Evolutionary conservation across 2,329 filamentous ascomycete species (phyloP), one percentile per base, ranked within the genome.

Genomic region (Aurifilum marmelostoma): DNA sequence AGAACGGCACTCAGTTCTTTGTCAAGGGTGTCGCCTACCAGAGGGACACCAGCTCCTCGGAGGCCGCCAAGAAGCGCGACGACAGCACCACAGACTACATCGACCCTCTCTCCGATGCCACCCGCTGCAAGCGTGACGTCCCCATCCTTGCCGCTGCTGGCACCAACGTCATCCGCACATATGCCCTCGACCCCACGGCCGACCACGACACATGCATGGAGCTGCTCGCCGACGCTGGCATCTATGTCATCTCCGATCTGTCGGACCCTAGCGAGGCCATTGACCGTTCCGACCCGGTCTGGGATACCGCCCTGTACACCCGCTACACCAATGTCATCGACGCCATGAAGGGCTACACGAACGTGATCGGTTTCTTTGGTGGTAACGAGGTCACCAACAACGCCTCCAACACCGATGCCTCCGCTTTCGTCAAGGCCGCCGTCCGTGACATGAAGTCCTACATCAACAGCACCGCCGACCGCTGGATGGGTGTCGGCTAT

Each of bases 11-110:
- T 24, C 83, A 87, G 76, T 87, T 87, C 82, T 97, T 89, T 85
- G 93, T 98, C 80, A 93, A 91, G 81, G 96, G 96, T 83, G 86
- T 99, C 75, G 96, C 96, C 74, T 99, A 99, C 83, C 96, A 99
- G 85, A 89, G 94, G 83, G 92, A 95, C 75, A 84, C 84, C 73
- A 84, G 84, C 73, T 64, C 67, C 14, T 69, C 67, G 16, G 65
- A 70, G 66, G 68, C 68, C 24, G 83, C 87, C 65, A 56, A 14
- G 52, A 86, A 85, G 65, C 86, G 88, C 71, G 37, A 47, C 68
- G 83, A 82, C 50, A 79, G 79, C 41, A 78, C 77, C 69, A 78
- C 80, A 67, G 84, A 84, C 71, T 98, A 94, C 84, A 87, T 84
- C 72, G 96, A 99, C 78, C 95, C 96, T 69, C 88, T 99, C 54